phyloP scores from a whole-genome alignment of 345 rosid genomes.

The Boechera retrofracta region DNA sequence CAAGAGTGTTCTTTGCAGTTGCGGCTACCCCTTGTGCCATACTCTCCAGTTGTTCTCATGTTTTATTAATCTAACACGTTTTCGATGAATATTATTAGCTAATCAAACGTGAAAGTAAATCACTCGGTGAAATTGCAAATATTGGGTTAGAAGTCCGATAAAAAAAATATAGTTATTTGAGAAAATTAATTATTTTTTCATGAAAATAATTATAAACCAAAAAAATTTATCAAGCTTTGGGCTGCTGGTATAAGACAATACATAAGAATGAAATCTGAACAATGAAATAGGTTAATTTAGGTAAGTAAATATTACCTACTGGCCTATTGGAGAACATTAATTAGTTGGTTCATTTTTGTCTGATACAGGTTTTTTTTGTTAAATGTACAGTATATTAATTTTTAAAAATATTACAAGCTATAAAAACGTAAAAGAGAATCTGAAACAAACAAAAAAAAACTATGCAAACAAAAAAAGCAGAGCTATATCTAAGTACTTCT shows the following conservation, averaged over 20 bases:
- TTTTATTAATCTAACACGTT: not conserved
- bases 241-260: not conserved
- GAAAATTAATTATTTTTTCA: not conserved
- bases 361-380: not conserved
- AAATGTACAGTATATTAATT: not conserved
- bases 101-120: not conserved
- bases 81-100: not conserved
- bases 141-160: not conserved
- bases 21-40: not conserved
- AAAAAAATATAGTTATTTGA: not conserved
- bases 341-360: not conserved
- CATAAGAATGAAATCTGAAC: not conserved
- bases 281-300: not conserved
- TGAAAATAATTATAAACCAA: not conserved
- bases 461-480: not conserved
- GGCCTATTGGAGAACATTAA: constrained; percentile 24
- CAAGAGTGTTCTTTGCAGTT: constrained; percentile 41
- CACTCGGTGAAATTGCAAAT: not conserved
- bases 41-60: not conserved
- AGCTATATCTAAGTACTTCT: not conserved
- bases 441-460: not conserved
- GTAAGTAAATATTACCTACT: constrained; percentile 6
- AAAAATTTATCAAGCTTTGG: not conserved
- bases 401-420: not conserved
- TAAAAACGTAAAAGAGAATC: not conserved